Evolutionary conservation across 306 rosid species (phyloP).

Genomic region (Cucurbita argyrosperma): DNA sequence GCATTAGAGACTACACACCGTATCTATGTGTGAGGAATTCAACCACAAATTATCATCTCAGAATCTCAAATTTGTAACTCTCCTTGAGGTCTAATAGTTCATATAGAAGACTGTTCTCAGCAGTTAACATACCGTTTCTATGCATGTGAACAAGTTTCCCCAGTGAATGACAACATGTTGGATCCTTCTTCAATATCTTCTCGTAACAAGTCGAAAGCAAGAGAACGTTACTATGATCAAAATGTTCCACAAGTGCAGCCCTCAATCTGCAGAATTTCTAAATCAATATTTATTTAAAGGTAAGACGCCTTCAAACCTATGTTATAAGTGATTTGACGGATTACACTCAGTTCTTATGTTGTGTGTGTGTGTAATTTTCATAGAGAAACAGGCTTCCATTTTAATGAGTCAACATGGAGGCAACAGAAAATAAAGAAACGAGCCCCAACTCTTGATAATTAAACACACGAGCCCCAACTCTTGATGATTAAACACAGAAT

Average conservation of each 20-base stretch:
- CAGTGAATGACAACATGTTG: constrained; percentile 44
- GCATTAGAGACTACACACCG: neutral
- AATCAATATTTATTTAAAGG: neutral
- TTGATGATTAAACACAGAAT: neutral
- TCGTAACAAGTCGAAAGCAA: constrained; percentile 31
- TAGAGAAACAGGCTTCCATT: neutral
- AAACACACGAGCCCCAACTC: neutral
- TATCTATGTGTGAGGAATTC: neutral
- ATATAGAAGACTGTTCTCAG: neutral
- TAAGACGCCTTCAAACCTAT: neutral
- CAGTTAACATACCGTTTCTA: constrained; percentile 39
- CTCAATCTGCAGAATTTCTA: constrained; percentile 37
- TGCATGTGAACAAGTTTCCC: constrained; percentile 56
- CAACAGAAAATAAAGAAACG: neutral
- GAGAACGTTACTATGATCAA: constrained; percentile 30
- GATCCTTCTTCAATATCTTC: constrained; percentile 63
- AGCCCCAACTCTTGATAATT: neutral
- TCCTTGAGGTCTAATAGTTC: neutral
- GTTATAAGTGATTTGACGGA: neutral
- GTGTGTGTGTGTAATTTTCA: neutral
- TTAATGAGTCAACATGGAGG: neutral
- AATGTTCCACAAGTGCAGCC: constrained; percentile 38
- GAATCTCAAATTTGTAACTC: neutral
- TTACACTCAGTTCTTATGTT: neutral
- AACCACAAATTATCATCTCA: neutral